Evolutionary conservation across 768 basidiomycete genomes (phyloP), one percentile per base, ranked within the genome.

Genomic region (Lyophyllum decastes): DNA sequence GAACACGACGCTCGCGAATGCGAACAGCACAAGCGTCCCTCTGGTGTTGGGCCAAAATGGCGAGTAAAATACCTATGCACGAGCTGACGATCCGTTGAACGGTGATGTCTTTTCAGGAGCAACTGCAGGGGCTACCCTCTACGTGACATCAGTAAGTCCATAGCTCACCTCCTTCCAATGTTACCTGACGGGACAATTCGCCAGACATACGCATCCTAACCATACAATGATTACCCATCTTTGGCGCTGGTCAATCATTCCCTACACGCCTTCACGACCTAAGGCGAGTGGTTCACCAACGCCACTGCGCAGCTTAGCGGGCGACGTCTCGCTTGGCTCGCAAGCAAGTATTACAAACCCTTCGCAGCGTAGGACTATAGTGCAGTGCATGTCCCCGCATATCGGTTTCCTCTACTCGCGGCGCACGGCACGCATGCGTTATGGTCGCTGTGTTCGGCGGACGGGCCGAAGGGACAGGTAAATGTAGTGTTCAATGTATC

Each of bases 161-260:
- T 26, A 14, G 25, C 19, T 43, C 22, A 47, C 2, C 27, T 8
- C 7, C 33, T 34, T 43, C 26, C 50, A 21, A 30, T 22, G 7
- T 27, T 24, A 11, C 40, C 41, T 50, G 27, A 40, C 41, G 30
- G n/a, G 5, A 30, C 30, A 45, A 12, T 21, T 26, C 27, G 26
- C 24, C 21, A 82, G 81, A 83, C 82, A 2, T 80, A 69, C 44
- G 74, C 75, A 25, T 80, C 82, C 14, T 83, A 70, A 64, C 82
- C 80, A 14, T 81, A 78, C 70, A 73, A 82, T 66, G 75, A 80
- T 45, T 82, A 74, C 61, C 79, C 82, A 0, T 48, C 65, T 14
- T 57, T 83, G 12, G 68, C 72, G 26, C 73, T 84, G 51, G 50
- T 69, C 8, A 59, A 76, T 41, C 71, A 74, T 26, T 70, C 70